Evolutionary conservation across 257 asterid genomes (phyloP).

Genomic region (Lavandula angustifolia): DNA sequence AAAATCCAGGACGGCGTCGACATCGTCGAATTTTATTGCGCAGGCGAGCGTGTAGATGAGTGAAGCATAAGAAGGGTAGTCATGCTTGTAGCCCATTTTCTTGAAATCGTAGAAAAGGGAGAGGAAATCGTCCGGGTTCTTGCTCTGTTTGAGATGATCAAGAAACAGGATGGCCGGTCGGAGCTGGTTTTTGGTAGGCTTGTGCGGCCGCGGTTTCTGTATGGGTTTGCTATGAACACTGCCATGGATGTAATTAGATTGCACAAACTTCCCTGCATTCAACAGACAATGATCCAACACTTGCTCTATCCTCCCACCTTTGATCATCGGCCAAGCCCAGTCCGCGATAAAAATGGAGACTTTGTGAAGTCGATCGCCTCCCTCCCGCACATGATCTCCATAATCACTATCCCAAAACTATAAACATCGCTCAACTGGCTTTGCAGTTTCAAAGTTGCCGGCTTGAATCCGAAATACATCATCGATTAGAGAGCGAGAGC

Average conservation of each 20-base stretch:
- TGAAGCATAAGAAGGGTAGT: conserved; percentile 82
- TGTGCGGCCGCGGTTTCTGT: conserved; percentile 43
- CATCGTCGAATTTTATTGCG: conserved; percentile 54
- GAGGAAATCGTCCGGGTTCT: conserved; percentile 54
- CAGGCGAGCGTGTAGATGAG: conserved; percentile 73
- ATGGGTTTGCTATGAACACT: conserved; percentile 25
- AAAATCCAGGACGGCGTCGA: conserved; percentile 54
- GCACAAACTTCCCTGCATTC: conserved; percentile 24
- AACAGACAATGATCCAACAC: too few relatives aligned
- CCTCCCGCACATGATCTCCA: too few relatives aligned
- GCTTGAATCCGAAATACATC: too few relatives aligned
- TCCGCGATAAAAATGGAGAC: too few relatives aligned
- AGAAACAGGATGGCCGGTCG: conserved; percentile 67
- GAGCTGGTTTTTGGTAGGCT: conserved; percentile 40
- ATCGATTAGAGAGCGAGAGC: too few relatives aligned
- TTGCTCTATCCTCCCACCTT: too few relatives aligned
- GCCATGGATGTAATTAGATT: conserved; percentile 36
- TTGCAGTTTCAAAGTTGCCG: too few relatives aligned
- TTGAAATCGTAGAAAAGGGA: conserved; percentile 53
- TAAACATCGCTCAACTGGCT: too few relatives aligned
- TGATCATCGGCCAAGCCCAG: too few relatives aligned
- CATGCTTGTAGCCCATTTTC: conserved; percentile 66
- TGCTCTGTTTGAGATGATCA: conserved; percentile 58
- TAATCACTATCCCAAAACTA: too few relatives aligned
- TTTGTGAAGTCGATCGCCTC: too few relatives aligned